A percentile compares a stretch with the other conserved stretches of the same genome.
Evolutionary conservation across 306 rosid genomes (phyloP).

Genomic region (Senna siamea): DNA sequence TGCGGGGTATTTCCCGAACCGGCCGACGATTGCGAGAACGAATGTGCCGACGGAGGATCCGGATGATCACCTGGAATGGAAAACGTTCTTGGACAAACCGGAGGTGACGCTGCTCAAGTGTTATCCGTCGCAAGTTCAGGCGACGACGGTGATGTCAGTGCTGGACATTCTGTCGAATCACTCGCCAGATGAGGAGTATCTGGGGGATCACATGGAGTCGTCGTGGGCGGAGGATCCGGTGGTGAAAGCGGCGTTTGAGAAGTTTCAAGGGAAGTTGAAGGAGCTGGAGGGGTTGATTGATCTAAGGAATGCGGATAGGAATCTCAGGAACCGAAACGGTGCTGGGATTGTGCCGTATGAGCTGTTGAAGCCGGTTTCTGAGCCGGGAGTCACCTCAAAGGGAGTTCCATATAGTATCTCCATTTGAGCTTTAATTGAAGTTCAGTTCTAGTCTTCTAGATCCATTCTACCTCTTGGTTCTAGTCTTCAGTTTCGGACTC

Average conservation of each 20-base stretch:
- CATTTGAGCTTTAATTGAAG: slow-evolving; percentile 51
- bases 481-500: no score
- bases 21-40: slow-evolving; percentile 44
- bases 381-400: slow-evolving; percentile 62
- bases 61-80: slow-evolving; percentile 34
- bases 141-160: slow-evolving; percentile 45
- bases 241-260: slow-evolving; percentile 42
- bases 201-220: slow-evolving; percentile 45
- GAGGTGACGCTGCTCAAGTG: slow-evolving; percentile 40
- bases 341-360: slow-evolving; percentile 55
- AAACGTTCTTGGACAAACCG: slow-evolving; percentile 39
- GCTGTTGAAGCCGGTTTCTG: slow-evolving; percentile 73
- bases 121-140: slow-evolving; percentile 56
- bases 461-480: no score
- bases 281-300: slow-evolving; percentile 52
- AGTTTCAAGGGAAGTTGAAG: slow-evolving; percentile 45
- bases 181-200: slow-evolving; percentile 58
- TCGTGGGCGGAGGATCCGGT: slow-evolving; percentile 52
- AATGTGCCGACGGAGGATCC: slow-evolving; percentile 53
- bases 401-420: slow-evolving; percentile 94
- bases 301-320: slow-evolving; percentile 36
- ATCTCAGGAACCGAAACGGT: slow-evolving; percentile 43
- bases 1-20: slow-evolving; percentile 56
- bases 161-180: slow-evolving; percentile 53
- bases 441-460: no score